Conservation (phyloP, 2,329 filamentous ascomycete species). For the Ophiostoma quercus region DNA sequence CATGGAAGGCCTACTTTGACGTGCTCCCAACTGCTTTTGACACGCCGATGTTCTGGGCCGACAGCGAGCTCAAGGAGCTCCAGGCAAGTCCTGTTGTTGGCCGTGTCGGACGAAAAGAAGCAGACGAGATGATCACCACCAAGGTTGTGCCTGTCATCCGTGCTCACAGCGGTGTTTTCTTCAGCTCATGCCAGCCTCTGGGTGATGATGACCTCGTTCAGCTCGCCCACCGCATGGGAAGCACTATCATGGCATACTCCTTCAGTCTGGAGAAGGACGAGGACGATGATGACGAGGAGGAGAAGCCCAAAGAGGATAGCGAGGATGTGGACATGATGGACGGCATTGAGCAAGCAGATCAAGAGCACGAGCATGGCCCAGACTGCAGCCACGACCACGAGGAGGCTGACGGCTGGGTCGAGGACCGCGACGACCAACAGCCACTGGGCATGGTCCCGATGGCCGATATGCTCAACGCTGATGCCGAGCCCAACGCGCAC, state of each 20-base stretch:
- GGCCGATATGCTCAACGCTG: slow-evolving; percentile 84
- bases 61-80: slow-evolving; percentile 62
- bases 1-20: slow-evolving; percentile 73
- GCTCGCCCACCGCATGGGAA: slow-evolving; percentile 74
- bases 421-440: slow-evolving; percentile 53
- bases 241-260: slow-evolving; percentile 86
- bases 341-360: slow-evolving; percentile 61
- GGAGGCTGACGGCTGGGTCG: slow-evolving; percentile 51
- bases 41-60: slow-evolving; percentile 85
- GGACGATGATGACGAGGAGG: slow-evolving; percentile 32
- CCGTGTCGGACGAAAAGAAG: slow-evolving; percentile 70
- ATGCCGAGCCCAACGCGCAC: slow-evolving; percentile 76
- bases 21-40: slow-evolving; percentile 69
- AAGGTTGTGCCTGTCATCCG: slow-evolving; percentile 49
- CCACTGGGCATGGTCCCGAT: slow-evolving; percentile 84
- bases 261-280: slow-evolving; percentile 64
- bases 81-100: slow-evolving; percentile 70
- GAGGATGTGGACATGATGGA: slow-evolving; percentile 33
- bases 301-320: slow-evolving; percentile 58
- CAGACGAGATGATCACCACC: slow-evolving; percentile 61
- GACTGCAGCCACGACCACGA: slow-evolving; percentile 33
- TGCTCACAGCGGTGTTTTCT: slow-evolving; percentile 45
- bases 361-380: slow-evolving; percentile 49
- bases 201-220: slow-evolving; percentile 44
- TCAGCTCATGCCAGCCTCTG: slow-evolving; percentile 33